These are phyloP conservation scores for Ophiosphaerella herpotricha DNA, from an alignment of 2,329 filamentous ascomycete species.

Conservation along the genomic window DNA sequence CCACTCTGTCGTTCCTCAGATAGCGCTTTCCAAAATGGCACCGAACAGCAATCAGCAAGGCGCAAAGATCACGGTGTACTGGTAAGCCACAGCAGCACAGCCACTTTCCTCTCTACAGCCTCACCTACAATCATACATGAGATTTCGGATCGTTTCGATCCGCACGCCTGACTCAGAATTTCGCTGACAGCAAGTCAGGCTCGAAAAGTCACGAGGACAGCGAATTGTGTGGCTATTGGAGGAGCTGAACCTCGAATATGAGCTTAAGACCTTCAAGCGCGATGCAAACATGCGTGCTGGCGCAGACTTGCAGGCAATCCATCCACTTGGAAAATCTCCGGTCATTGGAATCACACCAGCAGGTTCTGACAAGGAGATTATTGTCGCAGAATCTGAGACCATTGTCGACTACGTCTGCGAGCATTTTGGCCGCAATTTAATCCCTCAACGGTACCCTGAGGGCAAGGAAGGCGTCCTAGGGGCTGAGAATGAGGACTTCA, in stretches of 20 bases:
- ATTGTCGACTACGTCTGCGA: conserved; percentile 84
- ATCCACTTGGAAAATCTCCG: conserved; percentile 87
- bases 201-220: conserved; percentile 80
- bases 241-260: conserved; percentile 78
- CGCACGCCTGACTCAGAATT: not conserved
- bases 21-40: conserved; percentile 9
- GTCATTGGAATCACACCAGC: conserved; percentile 67
- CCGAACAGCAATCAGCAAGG: conserved; percentile 32
- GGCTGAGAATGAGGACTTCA: conserved; percentile 64
- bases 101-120: conserved; percentile 1
- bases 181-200: conserved; percentile 58
- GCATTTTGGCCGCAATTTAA: conserved; percentile 59
- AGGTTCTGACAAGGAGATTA: conserved; percentile 54
- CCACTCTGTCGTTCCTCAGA: not conserved
- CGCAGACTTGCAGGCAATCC: conserved; percentile 73
- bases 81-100: conserved; percentile 29
- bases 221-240: conserved; percentile 85
- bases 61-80: conserved; percentile 44
- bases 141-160: conserved; percentile 1
- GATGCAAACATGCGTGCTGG: conserved; percentile 69
- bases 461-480: conserved; percentile 61
- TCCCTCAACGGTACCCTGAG: conserved; percentile 57
- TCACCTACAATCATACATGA: not conserved
- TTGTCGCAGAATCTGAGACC: conserved; percentile 80
- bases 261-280: conserved; percentile 79